Conservation (phyloP, 1,284 basidiomycete species). For the Cutaneotrichosporon sp. region DNA sequence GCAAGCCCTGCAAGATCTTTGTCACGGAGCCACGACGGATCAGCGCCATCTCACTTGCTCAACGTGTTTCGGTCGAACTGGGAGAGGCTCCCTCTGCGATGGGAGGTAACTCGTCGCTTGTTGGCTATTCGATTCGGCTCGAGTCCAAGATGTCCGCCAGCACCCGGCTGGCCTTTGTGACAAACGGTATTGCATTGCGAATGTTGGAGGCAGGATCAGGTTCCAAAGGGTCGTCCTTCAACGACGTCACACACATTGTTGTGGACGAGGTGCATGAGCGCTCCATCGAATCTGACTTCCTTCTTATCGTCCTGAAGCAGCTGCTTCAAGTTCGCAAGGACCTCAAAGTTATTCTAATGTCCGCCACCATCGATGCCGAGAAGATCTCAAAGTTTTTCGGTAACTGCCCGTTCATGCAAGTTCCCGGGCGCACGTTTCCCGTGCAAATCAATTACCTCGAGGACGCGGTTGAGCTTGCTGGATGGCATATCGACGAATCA, state of each 20-base stretch:
- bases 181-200: slow-evolving; percentile 91
- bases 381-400: slow-evolving; percentile 93
- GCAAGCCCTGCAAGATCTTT: slow-evolving; percentile 82
- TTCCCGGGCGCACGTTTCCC: slow-evolving; percentile 96
- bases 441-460: slow-evolving; percentile 85
- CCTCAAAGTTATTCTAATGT: slow-evolving; percentile 94
- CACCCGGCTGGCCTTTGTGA: slow-evolving; percentile 78
- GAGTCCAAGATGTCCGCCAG: slow-evolving; percentile 80
- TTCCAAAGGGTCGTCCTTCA: slow-evolving; percentile 68
- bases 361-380: slow-evolving; percentile 90
- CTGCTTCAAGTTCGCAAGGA: slow-evolving; percentile 71
- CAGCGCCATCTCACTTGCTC: slow-evolving; percentile 93
- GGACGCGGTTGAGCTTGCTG: slow-evolving; percentile 80
- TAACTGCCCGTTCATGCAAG: slow-evolving; percentile 76
- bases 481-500: slow-evolving; percentile 77
- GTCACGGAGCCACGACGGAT: slow-evolving; percentile 96
- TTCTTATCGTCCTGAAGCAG: slow-evolving; percentile 91
- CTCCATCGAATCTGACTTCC: slow-evolving; percentile 94
- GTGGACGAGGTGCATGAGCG: slow-evolving; percentile 69
- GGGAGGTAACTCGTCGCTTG: slow-evolving; percentile 71
- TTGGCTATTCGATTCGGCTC: slow-evolving; percentile 92
- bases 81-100: slow-evolving; percentile 79
- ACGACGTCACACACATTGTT: slow-evolving; percentile 69
- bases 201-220: slow-evolving; percentile 73
- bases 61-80: slow-evolving; percentile 88